phyloP scores from a whole-genome alignment of 2,329 filamentous ascomycete genomes.

The Ophiocordyceps camponoti-floridani region DNA sequence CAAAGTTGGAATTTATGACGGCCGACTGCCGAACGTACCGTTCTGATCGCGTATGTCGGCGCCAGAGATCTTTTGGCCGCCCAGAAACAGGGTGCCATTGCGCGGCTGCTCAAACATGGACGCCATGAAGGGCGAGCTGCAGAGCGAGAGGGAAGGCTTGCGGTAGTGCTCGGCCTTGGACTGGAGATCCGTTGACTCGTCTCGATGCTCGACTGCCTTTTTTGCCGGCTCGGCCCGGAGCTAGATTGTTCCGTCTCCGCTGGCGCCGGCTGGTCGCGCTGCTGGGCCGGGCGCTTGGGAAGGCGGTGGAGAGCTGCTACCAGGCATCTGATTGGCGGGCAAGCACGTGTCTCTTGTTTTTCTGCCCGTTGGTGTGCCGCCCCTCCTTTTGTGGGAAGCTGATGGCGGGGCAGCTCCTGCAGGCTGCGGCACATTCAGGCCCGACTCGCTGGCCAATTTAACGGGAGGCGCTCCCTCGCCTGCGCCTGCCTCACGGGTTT shows the following conservation, averaged over 20 bases:
- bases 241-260: constrained; percentile 10
- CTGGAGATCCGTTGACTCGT: neutral
- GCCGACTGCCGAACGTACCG: constrained; percentile 30
- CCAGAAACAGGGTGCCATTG: constrained; percentile 92
- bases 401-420: constrained; percentile 6
- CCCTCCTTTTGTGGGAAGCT: constrained; percentile 4
- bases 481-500: neutral
- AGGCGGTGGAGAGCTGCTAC: neutral
- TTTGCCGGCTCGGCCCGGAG: constrained; percentile 8
- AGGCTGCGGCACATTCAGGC: constrained; percentile 1
- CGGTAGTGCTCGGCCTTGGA: neutral
- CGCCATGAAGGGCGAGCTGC: constrained; percentile 44
- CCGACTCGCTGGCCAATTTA: neutral
- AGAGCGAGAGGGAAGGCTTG: constrained; percentile 2
- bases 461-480: constrained; percentile 2
- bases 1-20: neutral
- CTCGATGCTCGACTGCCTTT: constrained; percentile 11
- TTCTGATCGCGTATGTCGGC: constrained; percentile 95
- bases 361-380: neutral
- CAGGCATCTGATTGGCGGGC: constrained; percentile 3
- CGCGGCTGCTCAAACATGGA: constrained; percentile 91
- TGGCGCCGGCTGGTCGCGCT: neutral
- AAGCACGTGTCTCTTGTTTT: constrained; percentile 5
- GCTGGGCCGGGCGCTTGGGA: neutral
- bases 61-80: constrained; percentile 93